Evolutionary conservation across 192 early-diverging fungal species (phyloP), one percentile per base, ranked within the genome.

Genomic region (Coemansia sp.): DNA sequence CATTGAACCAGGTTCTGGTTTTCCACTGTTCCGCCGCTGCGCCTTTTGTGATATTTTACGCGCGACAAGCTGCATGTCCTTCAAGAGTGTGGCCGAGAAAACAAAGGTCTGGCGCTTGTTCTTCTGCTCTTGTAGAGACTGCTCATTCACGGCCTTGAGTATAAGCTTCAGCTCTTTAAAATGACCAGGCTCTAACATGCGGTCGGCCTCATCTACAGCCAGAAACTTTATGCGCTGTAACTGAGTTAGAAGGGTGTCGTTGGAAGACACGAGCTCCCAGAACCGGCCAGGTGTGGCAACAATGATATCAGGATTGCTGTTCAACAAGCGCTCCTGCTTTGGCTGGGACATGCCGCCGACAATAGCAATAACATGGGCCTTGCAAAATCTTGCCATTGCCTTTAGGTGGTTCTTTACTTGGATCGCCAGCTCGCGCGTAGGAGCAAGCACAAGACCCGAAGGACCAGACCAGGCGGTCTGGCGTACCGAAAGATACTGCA

Each of bases 341-440:
- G 93, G 88, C 49, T 86, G 72, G 21, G 94, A 89, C 91, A 98
- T 96, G 22, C 96, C 96, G 57, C 96, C 96, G 0, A 98, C 94
- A 54, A 97, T 84, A 12, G 88, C 71, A 31, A 90, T 84, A 22
- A 95, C 81, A 34, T 82, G 92, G 38, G 57, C 78, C 16, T 49
- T 10, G 19, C 64, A 50, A 60, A 83, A 85, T 21, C 67, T 58
- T 2, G 86, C 62, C 62, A 88, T 82, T 1, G 73, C 74, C 24
- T 51, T 65, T 67, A 98, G 73, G 60, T 96, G 93, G 38, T 97
- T 88, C 64, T 84, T 87, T 49, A 98, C 89, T 84, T 98, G 96
- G 19, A 96, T 88, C 0, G 96, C 95, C 80, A 98, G 83, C 80
- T 98, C 96, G 56, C 96, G 87, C 2, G 96, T 98, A 0, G 96